Evolutionary conservation across 78 protist genomes (phyloP).

Genomic region (Dictyostelium capitatum): DNA sequence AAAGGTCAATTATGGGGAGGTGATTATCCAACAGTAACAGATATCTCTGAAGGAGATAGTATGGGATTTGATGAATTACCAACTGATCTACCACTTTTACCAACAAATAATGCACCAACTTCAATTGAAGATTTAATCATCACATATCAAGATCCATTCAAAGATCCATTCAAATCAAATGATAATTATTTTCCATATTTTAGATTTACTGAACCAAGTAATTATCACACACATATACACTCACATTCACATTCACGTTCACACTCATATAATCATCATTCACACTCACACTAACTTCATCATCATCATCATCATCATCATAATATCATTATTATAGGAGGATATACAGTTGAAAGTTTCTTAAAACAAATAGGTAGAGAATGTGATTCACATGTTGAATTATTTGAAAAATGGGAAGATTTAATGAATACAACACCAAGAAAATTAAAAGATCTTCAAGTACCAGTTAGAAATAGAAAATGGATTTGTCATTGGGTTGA

Average conservation of each 20-base stretch:
- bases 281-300: background rate
- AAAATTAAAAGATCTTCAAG: constrained; percentile 33
- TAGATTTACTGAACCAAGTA: constrained; percentile 70
- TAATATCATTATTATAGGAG: constrained; percentile 16
- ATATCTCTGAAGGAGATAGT: background rate
- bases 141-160: constrained; percentile 16
- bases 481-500: constrained; percentile 84
- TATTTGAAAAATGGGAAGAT: constrained; percentile 70
- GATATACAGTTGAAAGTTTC: constrained; percentile 64
- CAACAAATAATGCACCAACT: background rate
- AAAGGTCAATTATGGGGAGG: background rate
- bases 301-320: too few species aligned
- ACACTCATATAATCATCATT: too few species aligned
- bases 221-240: background rate
- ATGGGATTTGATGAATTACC: background rate
- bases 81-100: constrained; percentile 12
- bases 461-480: constrained; percentile 57
- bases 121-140: constrained; percentile 55
- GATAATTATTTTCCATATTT: constrained; percentile 32
- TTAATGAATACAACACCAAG: constrained; percentile 34
- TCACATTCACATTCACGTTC: background rate
- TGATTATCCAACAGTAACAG: background rate
- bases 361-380: constrained; percentile 65
- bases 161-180: background rate
- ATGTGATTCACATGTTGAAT: constrained; percentile 52